phyloP scores from a whole-genome alignment of 139 green algal species.

The Ulvella scutata region DNA sequence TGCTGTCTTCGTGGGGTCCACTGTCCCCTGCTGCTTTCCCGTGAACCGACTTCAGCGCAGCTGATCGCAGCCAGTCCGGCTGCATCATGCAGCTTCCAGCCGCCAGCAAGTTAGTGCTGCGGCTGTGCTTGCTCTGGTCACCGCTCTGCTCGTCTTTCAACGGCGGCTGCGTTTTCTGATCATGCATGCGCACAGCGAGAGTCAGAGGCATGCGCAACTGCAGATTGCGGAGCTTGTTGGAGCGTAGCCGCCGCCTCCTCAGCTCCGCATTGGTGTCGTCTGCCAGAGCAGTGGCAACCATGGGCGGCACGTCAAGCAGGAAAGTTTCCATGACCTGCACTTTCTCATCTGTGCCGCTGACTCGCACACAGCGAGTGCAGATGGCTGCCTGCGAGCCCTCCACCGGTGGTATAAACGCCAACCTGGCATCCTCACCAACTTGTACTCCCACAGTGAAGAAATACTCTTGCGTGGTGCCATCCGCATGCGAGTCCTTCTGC shows the following conservation, averaged over 20 bases:
- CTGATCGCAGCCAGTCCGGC: neutral
- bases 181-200: neutral
- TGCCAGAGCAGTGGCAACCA: neutral
- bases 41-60: conserved; percentile 4
- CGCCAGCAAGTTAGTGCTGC: neutral
- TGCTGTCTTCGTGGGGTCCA: too few relatives aligned
- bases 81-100: neutral
- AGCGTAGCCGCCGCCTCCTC: neutral
- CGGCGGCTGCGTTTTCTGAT: too few relatives aligned
- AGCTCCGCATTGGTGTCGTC: neutral
- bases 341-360: neutral
- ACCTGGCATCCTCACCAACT: too few relatives aligned
- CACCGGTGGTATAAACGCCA: too few relatives aligned
- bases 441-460: too few relatives aligned
- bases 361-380: neutral
- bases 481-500: too few relatives aligned
- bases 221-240: neutral
- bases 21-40: too few relatives aligned
- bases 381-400: neutral
- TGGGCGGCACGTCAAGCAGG: neutral
- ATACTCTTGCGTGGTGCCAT: too few relatives aligned
- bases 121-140: neutral
- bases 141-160: too few relatives aligned
- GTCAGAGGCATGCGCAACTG: neutral
- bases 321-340: neutral